These are phyloP conservation scores for Halophytophthora polymorphica DNA, from an alignment of 352 stramenopile species.

Conservation along the genomic window DNA sequence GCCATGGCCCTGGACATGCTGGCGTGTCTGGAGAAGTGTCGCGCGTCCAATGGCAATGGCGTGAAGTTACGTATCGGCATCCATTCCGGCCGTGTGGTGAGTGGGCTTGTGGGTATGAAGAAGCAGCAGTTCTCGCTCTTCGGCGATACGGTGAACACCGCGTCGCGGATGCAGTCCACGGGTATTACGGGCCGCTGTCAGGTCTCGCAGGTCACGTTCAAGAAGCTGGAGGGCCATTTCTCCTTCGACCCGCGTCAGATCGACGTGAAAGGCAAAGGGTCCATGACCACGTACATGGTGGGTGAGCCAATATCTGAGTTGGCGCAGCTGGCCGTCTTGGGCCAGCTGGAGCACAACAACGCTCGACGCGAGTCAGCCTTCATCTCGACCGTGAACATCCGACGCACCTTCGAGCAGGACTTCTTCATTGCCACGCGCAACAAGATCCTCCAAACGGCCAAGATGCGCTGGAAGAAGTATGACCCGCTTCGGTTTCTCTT, in stretches of 20 bases:
- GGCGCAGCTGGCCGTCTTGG: constrained; percentile 49
- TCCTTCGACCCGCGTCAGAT: constrained; percentile 77
- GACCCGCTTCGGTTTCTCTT: constrained; percentile 52
- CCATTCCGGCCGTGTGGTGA: constrained; percentile 88
- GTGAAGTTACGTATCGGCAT: constrained; percentile 91
- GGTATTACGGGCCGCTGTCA: constrained; percentile 77
- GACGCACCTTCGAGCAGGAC: constrained; percentile 44
- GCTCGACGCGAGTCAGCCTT: constrained; percentile 61
- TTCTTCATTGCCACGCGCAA: constrained; percentile 52
- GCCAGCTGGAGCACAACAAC: constrained; percentile 65
- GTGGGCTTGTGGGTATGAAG: constrained; percentile 86
- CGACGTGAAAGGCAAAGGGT: constrained; percentile 85
- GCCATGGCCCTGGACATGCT: constrained; percentile 84
- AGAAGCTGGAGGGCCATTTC: constrained; percentile 75
- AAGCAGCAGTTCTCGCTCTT: constrained; percentile 94
- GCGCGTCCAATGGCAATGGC: constrained; percentile 70
- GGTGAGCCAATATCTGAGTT: constrained; percentile 66
- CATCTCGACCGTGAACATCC: constrained; percentile 41
- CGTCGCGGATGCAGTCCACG: constrained; percentile 89
- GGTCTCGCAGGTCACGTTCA: constrained; percentile 78
- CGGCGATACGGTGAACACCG: constrained; percentile 91
- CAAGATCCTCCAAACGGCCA: constrained; percentile 45
- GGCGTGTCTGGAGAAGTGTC: constrained; percentile 55
- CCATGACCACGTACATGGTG: constrained; percentile 82
- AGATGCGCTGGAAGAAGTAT: constrained; percentile 56